These are phyloP conservation scores for Pythium sp. DNA, from an alignment of 352 stramenopile species.

Conservation along the genomic window DNA sequence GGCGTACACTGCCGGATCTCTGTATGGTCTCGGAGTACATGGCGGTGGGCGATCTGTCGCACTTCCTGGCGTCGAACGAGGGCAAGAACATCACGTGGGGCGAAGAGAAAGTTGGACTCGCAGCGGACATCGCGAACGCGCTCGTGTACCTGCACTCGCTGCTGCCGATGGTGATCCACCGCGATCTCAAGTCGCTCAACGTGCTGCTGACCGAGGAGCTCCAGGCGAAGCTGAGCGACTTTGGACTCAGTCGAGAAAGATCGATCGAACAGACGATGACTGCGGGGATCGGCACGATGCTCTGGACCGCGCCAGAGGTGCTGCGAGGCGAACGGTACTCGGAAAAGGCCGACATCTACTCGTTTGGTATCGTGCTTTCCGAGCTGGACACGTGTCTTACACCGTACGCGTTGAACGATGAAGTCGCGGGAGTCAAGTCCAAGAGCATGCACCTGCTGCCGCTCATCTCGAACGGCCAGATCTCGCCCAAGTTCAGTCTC, in stretches of 20 bases:
- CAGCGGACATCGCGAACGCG: constrained; percentile 43
- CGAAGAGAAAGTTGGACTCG: constrained; percentile 37
- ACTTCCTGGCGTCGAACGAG: constrained; percentile 29
- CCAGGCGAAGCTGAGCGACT: constrained; percentile 49
- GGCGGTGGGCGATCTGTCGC: constrained; percentile 30
- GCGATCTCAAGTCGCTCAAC: constrained; percentile 49
- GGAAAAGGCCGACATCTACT: constrained; percentile 34
- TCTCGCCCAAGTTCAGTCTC: constrained; percentile 33
- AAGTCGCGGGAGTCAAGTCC: constrained; percentile 10
- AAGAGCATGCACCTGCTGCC: constrained; percentile 30
- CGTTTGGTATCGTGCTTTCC: constrained; percentile 30
- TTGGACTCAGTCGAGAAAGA: constrained; percentile 37
- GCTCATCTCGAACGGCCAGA: constrained; percentile 29
- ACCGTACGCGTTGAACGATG: constrained; percentile 32
- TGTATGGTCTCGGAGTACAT: constrained; percentile 51
- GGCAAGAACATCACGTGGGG: constrained; percentile 36
- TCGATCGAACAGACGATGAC: constrained; percentile 41
- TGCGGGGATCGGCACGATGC: constrained; percentile 33
- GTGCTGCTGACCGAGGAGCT: constrained; percentile 41
- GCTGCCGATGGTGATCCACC: constrained; percentile 37
- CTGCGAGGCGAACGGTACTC: constrained; percentile 46
- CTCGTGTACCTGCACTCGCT: constrained; percentile 56
- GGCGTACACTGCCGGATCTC: constrained; percentile 41
- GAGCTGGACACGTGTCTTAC: constrained; percentile 31
- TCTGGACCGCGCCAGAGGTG: constrained; percentile 50